phyloP scores from a whole-genome alignment of 768 basidiomycete species.

The Lactarius sanguifluus region DNA sequence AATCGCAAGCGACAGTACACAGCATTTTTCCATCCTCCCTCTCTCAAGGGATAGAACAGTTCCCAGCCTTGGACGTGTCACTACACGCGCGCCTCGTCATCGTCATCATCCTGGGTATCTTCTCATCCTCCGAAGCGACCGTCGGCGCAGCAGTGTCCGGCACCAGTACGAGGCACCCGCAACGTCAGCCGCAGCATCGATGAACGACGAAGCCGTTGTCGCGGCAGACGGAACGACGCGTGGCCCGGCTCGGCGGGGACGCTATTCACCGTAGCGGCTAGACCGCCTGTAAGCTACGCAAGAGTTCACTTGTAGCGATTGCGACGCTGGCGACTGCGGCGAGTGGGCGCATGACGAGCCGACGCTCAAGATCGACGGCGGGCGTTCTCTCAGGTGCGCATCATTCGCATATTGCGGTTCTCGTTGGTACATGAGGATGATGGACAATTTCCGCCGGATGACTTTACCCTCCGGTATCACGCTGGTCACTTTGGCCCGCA shows the following conservation, averaged over 20 bases:
- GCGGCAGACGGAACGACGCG: conserved; percentile 3
- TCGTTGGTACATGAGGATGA: conserved; percentile 38
- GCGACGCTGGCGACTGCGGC: conserved; percentile 37
- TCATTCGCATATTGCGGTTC: conserved; percentile 22
- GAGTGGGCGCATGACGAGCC: conserved; percentile 36
- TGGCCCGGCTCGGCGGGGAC: conserved; percentile 35
- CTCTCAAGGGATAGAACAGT: conserved; percentile 21
- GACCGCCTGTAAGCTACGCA: conserved; percentile 55
- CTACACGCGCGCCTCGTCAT: conserved; percentile 21
- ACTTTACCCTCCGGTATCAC: conserved; percentile 18
- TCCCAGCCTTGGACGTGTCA: conserved; percentile 13
- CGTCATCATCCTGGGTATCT: background rate
- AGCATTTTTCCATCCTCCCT: background rate
- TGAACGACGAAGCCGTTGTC: conserved; percentile 2
- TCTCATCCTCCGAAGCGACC: background rate
- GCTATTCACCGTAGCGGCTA: background rate
- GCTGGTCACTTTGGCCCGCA: background rate
- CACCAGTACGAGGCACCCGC: background rate
- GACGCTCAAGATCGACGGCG: conserved; percentile 59
- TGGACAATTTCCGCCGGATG: conserved; percentile 38
- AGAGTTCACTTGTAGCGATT: conserved; percentile 46
- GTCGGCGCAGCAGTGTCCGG: background rate
- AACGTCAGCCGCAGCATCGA: background rate
- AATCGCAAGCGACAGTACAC: background rate
- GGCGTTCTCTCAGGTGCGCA: conserved; percentile 43